Evolutionary conservation across 805 yeast species (phyloP).

Genomic region (Kazachstania viticola): DNA sequence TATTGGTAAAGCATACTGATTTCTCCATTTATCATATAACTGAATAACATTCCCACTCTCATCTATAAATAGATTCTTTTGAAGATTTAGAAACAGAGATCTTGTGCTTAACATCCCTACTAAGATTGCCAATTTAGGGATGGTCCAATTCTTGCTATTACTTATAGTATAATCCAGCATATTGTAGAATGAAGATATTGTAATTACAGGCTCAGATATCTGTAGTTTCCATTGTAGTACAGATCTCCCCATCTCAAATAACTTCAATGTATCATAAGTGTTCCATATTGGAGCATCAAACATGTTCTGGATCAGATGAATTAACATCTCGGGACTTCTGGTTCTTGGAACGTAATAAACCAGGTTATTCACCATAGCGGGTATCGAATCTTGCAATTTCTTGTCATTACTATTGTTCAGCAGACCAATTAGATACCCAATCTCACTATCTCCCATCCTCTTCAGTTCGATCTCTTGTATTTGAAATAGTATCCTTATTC

Average conservation of each 20-base stretch:
- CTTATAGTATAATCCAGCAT: conserved; percentile 14
- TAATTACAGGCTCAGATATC: conserved; percentile 22
- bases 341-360: conserved; percentile 21
- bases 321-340: conserved; percentile 5
- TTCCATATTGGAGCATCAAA: conserved; percentile 8
- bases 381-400: not conserved
- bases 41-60: conserved; percentile 10
- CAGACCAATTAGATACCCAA: too few relatives aligned
- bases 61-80: conserved; percentile 14
- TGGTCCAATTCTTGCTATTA: conserved; percentile 12
- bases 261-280: conserved; percentile 4
- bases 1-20: conserved; percentile 13
- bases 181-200: conserved; percentile 13
- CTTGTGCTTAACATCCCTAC: conserved; percentile 17
- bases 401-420: too few relatives aligned
- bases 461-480: too few relatives aligned
- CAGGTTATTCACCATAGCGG: conserved; percentile 14
- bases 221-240: conserved; percentile 21
- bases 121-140: conserved; percentile 13
- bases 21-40: conserved; percentile 14
- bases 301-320: conserved; percentile 6
- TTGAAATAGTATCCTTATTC: too few relatives aligned
- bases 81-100: conserved; percentile 9
- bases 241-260: conserved; percentile 12
- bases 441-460: too few relatives aligned